A percentile compares a stretch with the other conserved stretches of the same genome.
phyloP scores from a whole-genome alignment of 1,139 yeast genomes.

The Zygoascus hellenicus region DNA sequence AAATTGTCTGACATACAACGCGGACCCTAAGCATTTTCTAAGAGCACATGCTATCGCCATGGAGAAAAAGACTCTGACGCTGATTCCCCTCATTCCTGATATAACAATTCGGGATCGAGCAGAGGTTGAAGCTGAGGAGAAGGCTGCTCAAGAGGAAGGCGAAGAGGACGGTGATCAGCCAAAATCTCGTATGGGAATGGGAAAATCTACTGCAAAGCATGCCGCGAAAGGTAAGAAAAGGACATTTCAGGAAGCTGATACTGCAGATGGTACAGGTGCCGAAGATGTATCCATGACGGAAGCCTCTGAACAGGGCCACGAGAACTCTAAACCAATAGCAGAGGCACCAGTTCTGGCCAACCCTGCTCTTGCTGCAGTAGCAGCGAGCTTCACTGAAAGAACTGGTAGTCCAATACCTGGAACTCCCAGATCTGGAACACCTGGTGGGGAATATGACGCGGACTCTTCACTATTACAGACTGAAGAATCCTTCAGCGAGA shows the following conservation, averaged over 20 bases:
- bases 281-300: constrained; percentile 14
- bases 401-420: constrained; percentile 8
- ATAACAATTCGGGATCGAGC: constrained; percentile 72
- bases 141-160: constrained; percentile 39
- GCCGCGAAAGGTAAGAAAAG: constrained; percentile 27
- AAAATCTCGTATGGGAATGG: constrained; percentile 18
- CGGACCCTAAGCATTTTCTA: constrained; percentile 90
- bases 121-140: constrained; percentile 82
- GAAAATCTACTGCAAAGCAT: constrained; percentile 20
- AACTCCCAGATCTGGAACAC: constrained; percentile 16
- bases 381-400: constrained; percentile 7
- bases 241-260: constrained; percentile 26
- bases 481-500: constrained; percentile 35
- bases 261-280: constrained; percentile 19
- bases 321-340: constrained; percentile 7
- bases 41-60: constrained; percentile 92
- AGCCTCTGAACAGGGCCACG: constrained; percentile 12
- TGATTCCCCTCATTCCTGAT: constrained; percentile 84
- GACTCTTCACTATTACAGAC: constrained; percentile 14
- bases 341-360: constrained; percentile 5
- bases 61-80: constrained; percentile 78
- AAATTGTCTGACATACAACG: constrained; percentile 86
- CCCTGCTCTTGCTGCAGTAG: constrained; percentile 11
- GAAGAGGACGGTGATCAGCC: constrained; percentile 24
- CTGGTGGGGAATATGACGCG: constrained; percentile 18